Evolutionary conservation across 1,284 basidiomycete species (phyloP).

Genomic region (Ceratobasidium sp.): DNA sequence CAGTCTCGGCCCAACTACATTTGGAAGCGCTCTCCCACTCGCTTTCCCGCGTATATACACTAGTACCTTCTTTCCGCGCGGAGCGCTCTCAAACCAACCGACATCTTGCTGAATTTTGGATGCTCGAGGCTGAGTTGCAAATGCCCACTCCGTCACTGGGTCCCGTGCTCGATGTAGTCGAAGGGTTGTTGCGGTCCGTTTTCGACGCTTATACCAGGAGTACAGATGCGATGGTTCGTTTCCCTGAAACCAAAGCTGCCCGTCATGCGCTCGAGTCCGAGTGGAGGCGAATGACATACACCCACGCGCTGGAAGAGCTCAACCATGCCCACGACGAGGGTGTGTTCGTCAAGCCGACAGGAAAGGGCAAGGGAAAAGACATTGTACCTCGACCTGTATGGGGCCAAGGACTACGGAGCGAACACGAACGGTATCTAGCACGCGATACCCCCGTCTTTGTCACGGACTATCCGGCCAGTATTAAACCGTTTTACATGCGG

Average conservation of each 20-base stretch:
- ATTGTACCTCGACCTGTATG: constrained; percentile 66
- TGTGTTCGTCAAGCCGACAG: constrained; percentile 9
- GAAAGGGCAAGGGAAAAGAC: constrained; percentile 27
- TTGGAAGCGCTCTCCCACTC: constrained; percentile 85
- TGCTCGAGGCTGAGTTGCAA: constrained; percentile 90
- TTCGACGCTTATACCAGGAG: constrained; percentile 48
- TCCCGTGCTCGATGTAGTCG: constrained; percentile 73
- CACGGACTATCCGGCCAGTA: constrained; percentile 77
- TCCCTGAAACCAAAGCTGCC: constrained; percentile 7
- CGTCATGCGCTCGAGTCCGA: constrained; percentile 42
- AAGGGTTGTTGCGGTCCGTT: constrained; percentile 64
- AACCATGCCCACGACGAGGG: constrained; percentile 50
- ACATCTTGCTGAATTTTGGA: constrained; percentile 98
- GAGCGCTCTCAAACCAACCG: constrained; percentile 85
- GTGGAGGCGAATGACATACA: constrained; percentile 83
- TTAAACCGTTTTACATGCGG: constrained; percentile 99
- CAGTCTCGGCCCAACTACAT: constrained; percentile 94
- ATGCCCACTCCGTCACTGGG: constrained; percentile 54
- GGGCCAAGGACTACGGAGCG: constrained; percentile 78
- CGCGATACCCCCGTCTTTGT: constrained; percentile 85
- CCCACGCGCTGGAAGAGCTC: constrained; percentile 72
- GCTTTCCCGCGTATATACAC: constrained; percentile 83
- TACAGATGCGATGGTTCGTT: constrained; percentile 28
- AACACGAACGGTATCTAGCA: constrained; percentile 92
- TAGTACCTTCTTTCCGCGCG: constrained; percentile 91